Evolutionary conservation across 1,139 yeast genomes (phyloP).

Genomic region (Geotrichum bryndzae): DNA sequence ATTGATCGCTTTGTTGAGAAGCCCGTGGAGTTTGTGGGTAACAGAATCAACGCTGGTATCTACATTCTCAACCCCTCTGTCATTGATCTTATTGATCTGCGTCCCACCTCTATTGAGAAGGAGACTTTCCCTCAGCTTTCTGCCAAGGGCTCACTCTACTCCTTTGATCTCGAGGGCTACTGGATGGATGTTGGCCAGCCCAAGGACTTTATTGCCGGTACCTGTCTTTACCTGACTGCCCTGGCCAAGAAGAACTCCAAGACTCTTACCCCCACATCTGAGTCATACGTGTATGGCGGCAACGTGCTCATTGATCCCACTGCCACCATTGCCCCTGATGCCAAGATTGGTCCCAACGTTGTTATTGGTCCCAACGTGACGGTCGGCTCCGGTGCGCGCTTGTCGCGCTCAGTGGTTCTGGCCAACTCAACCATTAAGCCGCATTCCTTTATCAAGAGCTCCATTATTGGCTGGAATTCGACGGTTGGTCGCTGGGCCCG

Average conservation of each 20-base stretch:
- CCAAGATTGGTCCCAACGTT: constrained; percentile 97
- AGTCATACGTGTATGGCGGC: constrained; percentile 78
- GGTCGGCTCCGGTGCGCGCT: constrained; percentile 98
- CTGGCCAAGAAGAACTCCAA: constrained; percentile 74
- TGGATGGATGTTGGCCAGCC: constrained; percentile 99
- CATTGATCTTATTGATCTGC: constrained; percentile 91
- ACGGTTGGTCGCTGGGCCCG: constrained; percentile 99
- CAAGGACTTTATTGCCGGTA: constrained; percentile 97
- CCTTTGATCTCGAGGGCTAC: constrained; percentile 97
- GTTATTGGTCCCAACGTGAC: constrained; percentile 95
- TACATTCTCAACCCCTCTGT: constrained; percentile 96
- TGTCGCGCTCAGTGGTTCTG: constrained; percentile 89
- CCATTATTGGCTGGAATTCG: constrained; percentile 99
- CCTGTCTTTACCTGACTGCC: constrained; percentile 85
- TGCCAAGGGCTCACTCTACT: constrained; percentile 80
- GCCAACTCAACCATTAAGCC: constrained; percentile 89
- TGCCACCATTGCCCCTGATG: constrained; percentile 86
- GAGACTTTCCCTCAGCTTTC: constrained; percentile 98
- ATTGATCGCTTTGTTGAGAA: constrained; percentile 98
- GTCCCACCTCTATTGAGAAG: constrained; percentile 98
- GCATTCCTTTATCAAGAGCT: constrained; percentile 96
- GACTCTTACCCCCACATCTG: constrained; percentile 54
- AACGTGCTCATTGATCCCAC: constrained; percentile 92
- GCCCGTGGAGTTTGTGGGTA: constrained; percentile 87
- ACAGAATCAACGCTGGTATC: constrained; percentile 96